Evolutionary conservation across 345 rosid species (phyloP), one percentile per base, ranked within the genome.

Genomic region (Populus deltoides): DNA sequence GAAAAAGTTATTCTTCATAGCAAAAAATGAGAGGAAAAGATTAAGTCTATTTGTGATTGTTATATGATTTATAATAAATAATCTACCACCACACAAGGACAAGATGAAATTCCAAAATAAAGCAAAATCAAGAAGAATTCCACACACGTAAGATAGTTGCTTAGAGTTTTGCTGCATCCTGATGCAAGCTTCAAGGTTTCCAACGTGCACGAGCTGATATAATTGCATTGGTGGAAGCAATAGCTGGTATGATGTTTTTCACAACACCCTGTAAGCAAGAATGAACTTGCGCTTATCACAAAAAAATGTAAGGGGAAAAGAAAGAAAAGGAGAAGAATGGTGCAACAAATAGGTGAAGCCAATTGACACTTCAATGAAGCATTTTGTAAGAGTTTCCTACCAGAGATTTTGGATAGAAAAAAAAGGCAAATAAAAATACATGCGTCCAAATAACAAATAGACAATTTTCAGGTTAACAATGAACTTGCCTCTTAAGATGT

Each of bases 151-250:
- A 96, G 85, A 80, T 91, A 93, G 86, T 96, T 96, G 79, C 94
- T 86, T 35, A 93, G 86, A 72, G 92, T 93, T 88, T 90, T 96
- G 91, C 99, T 93, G 90, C 97, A 96, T 72, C 92, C 98, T 73
- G 99, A 92, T 65, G 86, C 94, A 84, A 96, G 87, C 90, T 93
- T 96, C 90, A 96, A 90, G 77, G 97, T 92, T 86, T 96, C 98
- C 80, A 96, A 88, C 3, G 97, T 87, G 84, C 99, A 96, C 20
- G 95, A 55, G 95, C 98, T 71, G 99, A 92, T 78, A 96, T 87
- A 81, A 96, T 88, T 15, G 98, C 99, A 80, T 96, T 96, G 77
- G 99, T 96, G 71, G 98, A 96, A 79, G 99, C 99, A 86, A 96
- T 96, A 12, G 99, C 99, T 41, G 97, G 99, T 80, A 96, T 92